Evolutionary conservation across 352 stramenopile genomes (phyloP).

Genomic region (Phytophthora sp.): DNA sequence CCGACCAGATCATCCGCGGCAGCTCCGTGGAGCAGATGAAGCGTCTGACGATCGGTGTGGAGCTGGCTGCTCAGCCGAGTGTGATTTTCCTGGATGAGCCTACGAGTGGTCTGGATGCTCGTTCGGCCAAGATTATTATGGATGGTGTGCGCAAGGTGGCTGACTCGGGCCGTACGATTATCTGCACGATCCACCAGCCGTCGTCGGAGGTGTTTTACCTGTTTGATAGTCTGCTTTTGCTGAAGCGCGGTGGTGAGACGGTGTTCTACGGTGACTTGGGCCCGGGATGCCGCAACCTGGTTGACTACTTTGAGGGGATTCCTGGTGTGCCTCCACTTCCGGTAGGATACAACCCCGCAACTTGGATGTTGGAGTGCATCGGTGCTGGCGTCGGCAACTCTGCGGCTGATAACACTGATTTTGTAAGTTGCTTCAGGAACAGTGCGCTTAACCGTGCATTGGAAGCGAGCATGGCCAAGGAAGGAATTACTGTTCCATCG

Average conservation of each 20-base stretch:
- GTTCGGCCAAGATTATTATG: constrained; percentile 7
- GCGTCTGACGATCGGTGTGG: constrained; percentile 66
- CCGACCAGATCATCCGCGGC: constrained; percentile 37
- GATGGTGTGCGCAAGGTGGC: constrained; percentile 11
- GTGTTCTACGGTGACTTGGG: constrained; percentile 43
- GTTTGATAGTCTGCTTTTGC: constrained; percentile 80
- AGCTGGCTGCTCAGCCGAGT: constrained; percentile 49
- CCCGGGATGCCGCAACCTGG: constrained; percentile 21
- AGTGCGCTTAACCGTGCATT: constrained; percentile 10
- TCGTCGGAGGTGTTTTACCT: constrained; percentile 76
- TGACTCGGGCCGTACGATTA: constrained; percentile 30
- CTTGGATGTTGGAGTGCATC: constrained; percentile 84
- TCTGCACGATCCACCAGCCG: constrained; percentile 91
- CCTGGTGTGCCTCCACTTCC: constrained; percentile 33
- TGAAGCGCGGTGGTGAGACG: constrained; percentile 58
- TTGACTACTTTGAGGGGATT: constrained; percentile 39
- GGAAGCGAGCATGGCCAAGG: constrained; percentile 18
- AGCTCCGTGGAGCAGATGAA: constrained; percentile 30
- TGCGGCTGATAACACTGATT: constrained; percentile 10
- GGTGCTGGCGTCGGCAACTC: constrained; percentile 35
- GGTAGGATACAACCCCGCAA: constrained; percentile 53
- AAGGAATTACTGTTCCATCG: constrained; percentile 25
- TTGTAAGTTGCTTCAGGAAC: constrained; percentile 27
- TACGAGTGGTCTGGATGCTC: constrained; percentile 9
- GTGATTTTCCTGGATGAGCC: constrained; percentile 19